phyloP scores from a whole-genome alignment of 176 grass and related monocot genomes.

The Tillandsia fasciculata region DNA sequence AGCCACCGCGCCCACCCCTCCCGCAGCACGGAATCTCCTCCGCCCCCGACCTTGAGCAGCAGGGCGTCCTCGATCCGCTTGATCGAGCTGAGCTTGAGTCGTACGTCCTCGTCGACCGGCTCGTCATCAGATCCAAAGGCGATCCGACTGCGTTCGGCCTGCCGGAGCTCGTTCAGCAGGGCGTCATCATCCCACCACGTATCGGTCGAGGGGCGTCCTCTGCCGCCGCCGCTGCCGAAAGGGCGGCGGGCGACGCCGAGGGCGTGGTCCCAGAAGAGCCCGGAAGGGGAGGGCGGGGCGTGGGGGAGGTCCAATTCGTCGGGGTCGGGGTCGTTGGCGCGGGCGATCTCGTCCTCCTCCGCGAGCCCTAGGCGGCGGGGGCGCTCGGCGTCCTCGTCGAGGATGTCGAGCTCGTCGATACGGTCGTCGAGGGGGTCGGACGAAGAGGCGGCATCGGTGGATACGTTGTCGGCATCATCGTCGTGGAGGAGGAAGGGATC shows the following conservation, averaged over 20 bases:
- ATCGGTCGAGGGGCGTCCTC: background rate
- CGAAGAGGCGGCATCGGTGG: conserved; percentile 16
- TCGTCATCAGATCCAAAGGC: conserved; percentile 86
- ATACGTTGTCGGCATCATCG: conserved; percentile 20
- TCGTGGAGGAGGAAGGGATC: conserved; percentile 24
- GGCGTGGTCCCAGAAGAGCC: conserved; percentile 75
- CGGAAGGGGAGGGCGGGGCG: conserved; percentile 5
- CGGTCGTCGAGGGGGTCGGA: conserved; percentile 42
- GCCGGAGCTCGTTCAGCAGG: background rate
- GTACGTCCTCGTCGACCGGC: conserved; percentile 71
- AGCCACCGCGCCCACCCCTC: conserved; percentile 75
- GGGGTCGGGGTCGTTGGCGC: conserved; percentile 7
- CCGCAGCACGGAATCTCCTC: conserved; percentile 46
- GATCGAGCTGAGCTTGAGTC: conserved; percentile 60
- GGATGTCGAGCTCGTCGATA: conserved; percentile 81
- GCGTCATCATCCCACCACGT: background rate
- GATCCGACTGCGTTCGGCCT: conserved; percentile 14
- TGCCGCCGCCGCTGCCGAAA: conserved; percentile 34
- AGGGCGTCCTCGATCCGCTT: conserved; percentile 63
- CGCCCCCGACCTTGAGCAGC: conserved; percentile 44
- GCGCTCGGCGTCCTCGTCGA: conserved; percentile 37
- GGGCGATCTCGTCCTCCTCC: background rate
- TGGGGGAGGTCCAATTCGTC: conserved; percentile 3
- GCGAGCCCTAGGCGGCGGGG: background rate
- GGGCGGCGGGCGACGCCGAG: conserved; percentile 67